Conservation (phyloP, 2,329 filamentous ascomycete genomes). For the Rasamsonia emersonii region DNA sequence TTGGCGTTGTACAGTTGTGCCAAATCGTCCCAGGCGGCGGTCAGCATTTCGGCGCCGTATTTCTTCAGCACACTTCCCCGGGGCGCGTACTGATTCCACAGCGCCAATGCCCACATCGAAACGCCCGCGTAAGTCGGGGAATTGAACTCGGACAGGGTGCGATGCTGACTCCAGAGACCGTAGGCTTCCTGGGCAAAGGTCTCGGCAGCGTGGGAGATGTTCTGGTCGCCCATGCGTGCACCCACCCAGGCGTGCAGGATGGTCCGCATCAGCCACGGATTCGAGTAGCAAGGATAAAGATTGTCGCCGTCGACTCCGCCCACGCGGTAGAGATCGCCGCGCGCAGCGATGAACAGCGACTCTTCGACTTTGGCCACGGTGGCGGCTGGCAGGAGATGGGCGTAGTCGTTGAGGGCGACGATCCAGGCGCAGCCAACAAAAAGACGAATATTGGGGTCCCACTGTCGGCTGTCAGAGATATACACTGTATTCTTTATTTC, state of each 20-base stretch:
- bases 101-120: constrained; percentile 48
- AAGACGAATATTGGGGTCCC: constrained; percentile 58
- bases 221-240: constrained; percentile 43
- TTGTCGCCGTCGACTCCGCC: constrained; percentile 54
- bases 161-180: constrained; percentile 46
- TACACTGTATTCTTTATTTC: constrained; percentile 46
- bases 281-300: constrained; percentile 54
- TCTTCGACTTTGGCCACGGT: constrained; percentile 41
- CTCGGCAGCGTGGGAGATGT: constrained; percentile 53
- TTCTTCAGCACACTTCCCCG: constrained; percentile 45
- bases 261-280: constrained; percentile 56
- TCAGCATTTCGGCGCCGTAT: constrained; percentile 45
- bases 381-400: constrained; percentile 35
- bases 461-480: too few species aligned
- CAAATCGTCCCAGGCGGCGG: constrained; percentile 45
- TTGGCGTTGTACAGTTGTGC: constrained; percentile 49
- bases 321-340: constrained; percentile 54
- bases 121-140: constrained; percentile 56
- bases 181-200: constrained; percentile 48
- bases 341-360: constrained; percentile 46
- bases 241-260: constrained; percentile 54
- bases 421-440: constrained; percentile 54
- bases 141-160: constrained; percentile 56
- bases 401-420: constrained; percentile 51
- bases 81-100: constrained; percentile 54